Base-by-base conservation (phyloP, 2,329 filamentous ascomycete species). In the Hymenoscyphus scutula region DNA sequence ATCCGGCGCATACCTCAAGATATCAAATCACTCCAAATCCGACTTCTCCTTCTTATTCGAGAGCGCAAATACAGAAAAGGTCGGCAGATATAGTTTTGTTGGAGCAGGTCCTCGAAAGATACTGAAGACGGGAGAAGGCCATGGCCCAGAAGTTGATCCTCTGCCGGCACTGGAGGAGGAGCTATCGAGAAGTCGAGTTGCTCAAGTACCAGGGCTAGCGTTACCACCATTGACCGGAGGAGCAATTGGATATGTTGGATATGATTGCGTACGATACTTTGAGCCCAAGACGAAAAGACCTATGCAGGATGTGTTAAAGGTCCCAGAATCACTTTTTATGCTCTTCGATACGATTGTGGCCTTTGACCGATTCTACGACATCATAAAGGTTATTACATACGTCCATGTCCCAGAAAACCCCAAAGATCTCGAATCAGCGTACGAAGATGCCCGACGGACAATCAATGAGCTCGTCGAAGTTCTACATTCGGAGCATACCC, bases 181-280 rank as follows among this genome's bases (percentile, higher is more conserved):
- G 77, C 84, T 99, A 53, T 83, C 86, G 19, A 82, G 90, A 72
- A 89, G 88, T 75, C 85, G 91, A 29, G 91, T 97, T 66, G 90
- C 92, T 37, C 85, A 90, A 48, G 86, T 99, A 3, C 93, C 95
- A 0, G 91, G 88, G 0, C 79, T 98, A 72, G 85, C 84, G 71
- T 82, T 99, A 41, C 95, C 95, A 58, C 90, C 91, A 29, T 80
- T 99, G 78, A 91, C 91, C 0, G 95, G 93, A 48, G 95, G 95
- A 57, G 95, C 93, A 13, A 92, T 99, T 71, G 95, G 95, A 64
- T 99, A 98, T 76, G 92, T 98, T 5, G 93, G 93, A 59, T 99
- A 99, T 74, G 95, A 99, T 75, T 99, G 95, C 76, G 91, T 99
- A 71, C 88, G 89, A 73, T 98, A 98, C 78, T 99, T 99, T 70